phyloP scores from a whole-genome alignment of 257 asterid genomes.

The Solanum rostratum region DNA sequence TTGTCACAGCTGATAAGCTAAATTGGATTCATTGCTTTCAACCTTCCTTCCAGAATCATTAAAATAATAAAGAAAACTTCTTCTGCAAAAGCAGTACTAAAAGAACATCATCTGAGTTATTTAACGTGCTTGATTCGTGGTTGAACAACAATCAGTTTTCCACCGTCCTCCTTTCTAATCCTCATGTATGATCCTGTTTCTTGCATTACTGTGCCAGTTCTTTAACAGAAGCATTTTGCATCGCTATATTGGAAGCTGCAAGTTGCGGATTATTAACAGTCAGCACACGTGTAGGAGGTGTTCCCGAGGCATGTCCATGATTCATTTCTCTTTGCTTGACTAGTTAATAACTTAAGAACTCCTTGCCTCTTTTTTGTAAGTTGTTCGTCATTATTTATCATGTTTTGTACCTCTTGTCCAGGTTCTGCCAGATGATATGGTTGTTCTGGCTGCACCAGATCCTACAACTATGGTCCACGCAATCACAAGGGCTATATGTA shows the following conservation, averaged over 20 bases:
- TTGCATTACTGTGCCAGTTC: constrained; percentile 40
- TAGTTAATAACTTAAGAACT: background rate
- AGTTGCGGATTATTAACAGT: constrained; percentile 97
- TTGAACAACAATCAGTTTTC: background rate
- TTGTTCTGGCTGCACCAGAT: constrained; percentile 25
- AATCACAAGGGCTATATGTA: constrained; percentile 60
- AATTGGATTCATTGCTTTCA: background rate
- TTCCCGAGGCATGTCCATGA: constrained; percentile 79
- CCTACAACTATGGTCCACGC: constrained; percentile 56
- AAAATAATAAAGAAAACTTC: background rate
- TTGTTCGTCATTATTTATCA: background rate
- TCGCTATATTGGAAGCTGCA: constrained; percentile 72
- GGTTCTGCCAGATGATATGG: constrained; percentile 96
- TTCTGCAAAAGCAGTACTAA: background rate
- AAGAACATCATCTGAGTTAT: background rate
- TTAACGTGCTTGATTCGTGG: background rate
- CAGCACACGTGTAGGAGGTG: constrained; percentile 99
- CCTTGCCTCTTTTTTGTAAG: background rate
- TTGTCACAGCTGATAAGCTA: background rate
- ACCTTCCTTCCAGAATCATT: background rate
- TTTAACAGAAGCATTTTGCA: constrained; percentile 47
- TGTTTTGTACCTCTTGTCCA: constrained; percentile 11
- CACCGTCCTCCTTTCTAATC: background rate
- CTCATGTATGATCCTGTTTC: constrained; percentile 10
- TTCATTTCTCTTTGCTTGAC: constrained; percentile 11